These are phyloP conservation scores for Ichthyophthirius multifiliis DNA, from an alignment of 169 alveolate species.

Conservation along the genomic window DNA sequence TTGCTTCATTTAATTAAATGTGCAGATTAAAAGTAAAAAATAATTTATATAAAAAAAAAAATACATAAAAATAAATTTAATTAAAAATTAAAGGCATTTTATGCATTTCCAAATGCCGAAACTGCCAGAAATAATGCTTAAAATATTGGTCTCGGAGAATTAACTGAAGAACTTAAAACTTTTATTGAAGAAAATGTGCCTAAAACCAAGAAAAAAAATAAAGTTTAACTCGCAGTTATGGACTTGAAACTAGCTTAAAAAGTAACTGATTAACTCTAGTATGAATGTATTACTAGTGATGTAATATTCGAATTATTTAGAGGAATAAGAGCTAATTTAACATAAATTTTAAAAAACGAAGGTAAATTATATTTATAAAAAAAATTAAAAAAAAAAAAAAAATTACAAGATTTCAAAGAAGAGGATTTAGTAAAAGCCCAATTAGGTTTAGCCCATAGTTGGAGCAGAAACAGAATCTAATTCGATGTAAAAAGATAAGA, in stretches of 20 bases:
- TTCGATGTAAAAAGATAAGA: slow-evolving; percentile 96
- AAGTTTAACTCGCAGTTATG: slow-evolving; percentile 15
- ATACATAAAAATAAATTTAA: neutral
- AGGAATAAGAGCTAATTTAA: slow-evolving; percentile 88
- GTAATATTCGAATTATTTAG: slow-evolving; percentile 69
- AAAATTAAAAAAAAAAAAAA: neutral
- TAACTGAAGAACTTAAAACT: slow-evolving; percentile 49
- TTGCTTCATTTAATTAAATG: slow-evolving; percentile 63
- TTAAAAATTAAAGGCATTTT: slow-evolving; percentile 39
- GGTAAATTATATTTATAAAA: neutral
- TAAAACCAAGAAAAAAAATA: slow-evolving; percentile 44
- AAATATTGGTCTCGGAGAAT: slow-evolving; percentile 47
- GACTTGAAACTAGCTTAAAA: slow-evolving; percentile 7
- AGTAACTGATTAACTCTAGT: neutral
- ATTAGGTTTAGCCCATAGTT: slow-evolving; percentile 95
- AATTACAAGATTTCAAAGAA: slow-evolving; percentile 53
- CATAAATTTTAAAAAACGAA: slow-evolving; percentile 54
- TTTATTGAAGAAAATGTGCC: slow-evolving; percentile 63
- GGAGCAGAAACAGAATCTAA: slow-evolving; percentile 91
- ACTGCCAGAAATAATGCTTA: slow-evolving; percentile 61
- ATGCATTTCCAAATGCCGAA: slow-evolving; percentile 65
- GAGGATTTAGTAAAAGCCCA: slow-evolving; percentile 87
- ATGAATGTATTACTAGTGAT: slow-evolving; percentile 6
- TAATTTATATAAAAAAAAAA: neutral
- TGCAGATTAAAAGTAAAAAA: slow-evolving; percentile 42